Evolutionary conservation across 2,329 filamentous ascomycete species (phyloP), one percentile per base, ranked within the genome.

Genomic region (Fusarium sp.): DNA sequence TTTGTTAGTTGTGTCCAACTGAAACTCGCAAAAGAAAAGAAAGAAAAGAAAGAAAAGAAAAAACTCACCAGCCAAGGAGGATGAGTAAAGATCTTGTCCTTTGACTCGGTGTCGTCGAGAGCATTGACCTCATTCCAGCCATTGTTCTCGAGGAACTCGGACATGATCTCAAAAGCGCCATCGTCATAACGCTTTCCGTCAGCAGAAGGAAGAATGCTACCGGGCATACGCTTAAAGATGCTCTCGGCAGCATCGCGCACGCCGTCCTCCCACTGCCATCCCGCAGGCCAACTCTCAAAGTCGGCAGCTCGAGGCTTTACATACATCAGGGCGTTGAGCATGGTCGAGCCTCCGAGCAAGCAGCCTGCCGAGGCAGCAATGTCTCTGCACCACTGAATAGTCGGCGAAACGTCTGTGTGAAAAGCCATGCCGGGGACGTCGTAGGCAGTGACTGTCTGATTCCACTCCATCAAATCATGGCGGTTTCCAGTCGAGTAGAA

Each of bases 341-440:
- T 79, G 31, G 85, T 85, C 29, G 84, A 82, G 11, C 86, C 85
- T 53, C 88, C 88, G 37, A 91, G 81, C 44, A 90, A 79, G 62
- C 88, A 91, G 10, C 87, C 88, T 4, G 87, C 67, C 0, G 58
- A 55, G 14, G 49, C 58, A 14, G 57, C 54, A 19, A 59, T 61
- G 13, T 70, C 67, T 11, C 23, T 57, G 31, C 67, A 70, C 59
- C 65, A 69, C 31, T 69, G 54, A 11, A 61, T 61, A 3, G 65
- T 66, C 6, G 62, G 70, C 87, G 81, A 23, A 77, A 74, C 85
- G 13, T 86, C 88, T 65, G 90, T 89, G 74, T 89, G 79, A 71
- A 89, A 90, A 73, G 86, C 89, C 54, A 90, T 82, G 58, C 87
- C 88, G 1, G 88, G 88, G 2, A 90, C 83, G 68, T 91, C 88